Evolutionary conservation across 2,329 filamentous ascomycete genomes (phyloP).

Genomic region (Monilinia polystroma): DNA sequence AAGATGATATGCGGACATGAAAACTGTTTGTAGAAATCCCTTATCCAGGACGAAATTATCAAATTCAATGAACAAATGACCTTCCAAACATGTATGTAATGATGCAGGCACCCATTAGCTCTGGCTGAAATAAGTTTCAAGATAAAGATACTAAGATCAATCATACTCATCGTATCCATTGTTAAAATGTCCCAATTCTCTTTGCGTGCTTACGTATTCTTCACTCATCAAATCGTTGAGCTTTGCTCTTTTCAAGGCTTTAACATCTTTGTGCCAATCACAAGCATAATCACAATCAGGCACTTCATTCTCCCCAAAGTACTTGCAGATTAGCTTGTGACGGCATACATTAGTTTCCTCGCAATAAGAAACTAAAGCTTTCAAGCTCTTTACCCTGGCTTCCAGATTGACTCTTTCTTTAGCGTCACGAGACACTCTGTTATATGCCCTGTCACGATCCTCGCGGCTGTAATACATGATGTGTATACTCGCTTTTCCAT

Average conservation of each 20-base stretch:
- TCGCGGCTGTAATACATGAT: conserved; percentile 90
- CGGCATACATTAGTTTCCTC: conserved; percentile 72
- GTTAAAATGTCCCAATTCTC: conserved; percentile 57
- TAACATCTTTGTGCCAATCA: conserved; percentile 71
- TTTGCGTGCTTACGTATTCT: conserved; percentile 64
- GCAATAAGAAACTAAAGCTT: conserved; percentile 74
- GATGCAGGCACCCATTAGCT: not conserved
- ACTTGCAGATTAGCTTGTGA: conserved; percentile 71
- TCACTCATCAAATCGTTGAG: conserved; percentile 56
- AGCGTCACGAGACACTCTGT: conserved; percentile 52
- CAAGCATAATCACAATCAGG: conserved; percentile 72
- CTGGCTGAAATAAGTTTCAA: not conserved
- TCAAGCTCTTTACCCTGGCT: conserved; percentile 61
- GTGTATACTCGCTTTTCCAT: conserved; percentile 82
- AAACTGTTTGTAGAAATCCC: not conserved
- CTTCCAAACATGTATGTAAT: not conserved
- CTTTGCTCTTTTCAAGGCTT: conserved; percentile 57
- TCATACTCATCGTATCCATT: conserved; percentile 52
- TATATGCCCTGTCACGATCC: conserved; percentile 72
- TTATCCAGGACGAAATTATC: not conserved
- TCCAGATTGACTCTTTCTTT: conserved; percentile 47
- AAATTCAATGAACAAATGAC: not conserved
- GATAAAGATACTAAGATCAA: conserved; percentile 25
- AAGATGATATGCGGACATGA: not conserved
- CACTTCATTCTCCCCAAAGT: conserved; percentile 67